Conservation (phyloP, 148 eudicot genomes). For the Spergularia bocconei region DNA sequence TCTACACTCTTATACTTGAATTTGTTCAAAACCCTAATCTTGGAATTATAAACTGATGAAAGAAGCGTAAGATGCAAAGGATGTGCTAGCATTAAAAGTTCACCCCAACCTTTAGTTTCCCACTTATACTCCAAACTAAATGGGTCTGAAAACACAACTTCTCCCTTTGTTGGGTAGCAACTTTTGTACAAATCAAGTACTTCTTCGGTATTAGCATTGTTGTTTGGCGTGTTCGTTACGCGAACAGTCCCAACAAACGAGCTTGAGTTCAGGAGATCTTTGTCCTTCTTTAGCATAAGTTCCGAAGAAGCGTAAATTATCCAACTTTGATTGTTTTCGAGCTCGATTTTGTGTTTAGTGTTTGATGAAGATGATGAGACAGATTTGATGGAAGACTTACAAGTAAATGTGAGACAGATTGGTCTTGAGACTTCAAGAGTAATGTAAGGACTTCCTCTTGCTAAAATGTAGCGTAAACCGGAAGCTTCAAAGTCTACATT, state of each 20-base stretch:
- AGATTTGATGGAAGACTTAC: not conserved
- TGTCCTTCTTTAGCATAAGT: not conserved
- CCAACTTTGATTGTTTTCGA: slow-evolving; percentile 17
- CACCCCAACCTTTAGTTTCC: slow-evolving; percentile 23
- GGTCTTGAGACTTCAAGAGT: slow-evolving; percentile 9
- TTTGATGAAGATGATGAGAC: not conserved
- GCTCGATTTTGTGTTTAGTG: slow-evolving; percentile 19
- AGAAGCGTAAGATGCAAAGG: slow-evolving; percentile 26
- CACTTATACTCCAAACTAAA: slow-evolving; percentile 20
- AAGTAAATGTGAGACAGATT: not conserved
- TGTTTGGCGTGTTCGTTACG: not conserved
- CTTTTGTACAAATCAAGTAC: slow-evolving; percentile 15
- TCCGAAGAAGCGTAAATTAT: slow-evolving; percentile 23
- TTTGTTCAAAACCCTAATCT: slow-evolving; percentile 3
- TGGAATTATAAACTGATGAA: slow-evolving; percentile 11
- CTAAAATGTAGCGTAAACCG: slow-evolving; percentile 9
- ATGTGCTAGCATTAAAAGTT: slow-evolving; percentile 23
- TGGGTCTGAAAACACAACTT: slow-evolving; percentile 3
- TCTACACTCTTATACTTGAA: slow-evolving; percentile 14
- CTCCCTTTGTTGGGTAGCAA: slow-evolving; percentile 20
- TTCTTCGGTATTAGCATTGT: slow-evolving; percentile 1
- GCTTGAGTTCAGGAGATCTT: not conserved
- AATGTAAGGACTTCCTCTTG: slow-evolving; percentile 23
- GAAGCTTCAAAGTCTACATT: not conserved
- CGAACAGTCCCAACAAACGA: slow-evolving; percentile 20